phyloP scores from a whole-genome alignment of 306 rosid genomes.

The Astragalus membranaceus region DNA sequence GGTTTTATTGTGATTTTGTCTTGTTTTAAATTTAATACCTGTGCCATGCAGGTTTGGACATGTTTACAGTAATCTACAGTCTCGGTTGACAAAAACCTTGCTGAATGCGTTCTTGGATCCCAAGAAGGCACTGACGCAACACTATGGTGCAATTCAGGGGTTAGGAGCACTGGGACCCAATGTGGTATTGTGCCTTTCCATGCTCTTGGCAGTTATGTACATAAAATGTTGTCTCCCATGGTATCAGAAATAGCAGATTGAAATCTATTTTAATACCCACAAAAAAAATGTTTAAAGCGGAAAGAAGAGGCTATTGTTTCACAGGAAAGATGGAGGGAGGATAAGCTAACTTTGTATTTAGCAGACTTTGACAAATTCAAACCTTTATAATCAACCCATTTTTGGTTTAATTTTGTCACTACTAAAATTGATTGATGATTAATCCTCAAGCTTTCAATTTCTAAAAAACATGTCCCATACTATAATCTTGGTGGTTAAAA shows the following conservation, averaged over 20 bases:
- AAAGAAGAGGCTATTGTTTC: background rate
- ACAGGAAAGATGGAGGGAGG: background rate
- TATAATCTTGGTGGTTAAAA: background rate
- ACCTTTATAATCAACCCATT: background rate
- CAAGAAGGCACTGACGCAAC: conserved; percentile 71
- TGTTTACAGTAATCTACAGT: conserved; percentile 73
- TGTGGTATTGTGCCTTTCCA: conserved; percentile 48
- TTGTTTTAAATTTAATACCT: background rate
- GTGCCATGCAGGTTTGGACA: conserved; percentile 64
- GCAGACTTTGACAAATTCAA: background rate
- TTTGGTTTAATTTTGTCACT: background rate
- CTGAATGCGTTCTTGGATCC: conserved; percentile 85
- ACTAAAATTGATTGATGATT: background rate
- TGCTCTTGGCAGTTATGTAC: conserved; percentile 11
- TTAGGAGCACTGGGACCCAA: conserved; percentile 68
- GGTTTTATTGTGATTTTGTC: background rate
- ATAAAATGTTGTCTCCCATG: background rate
- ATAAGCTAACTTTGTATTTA: background rate
- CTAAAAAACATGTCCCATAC: background rate
- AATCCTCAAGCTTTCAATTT: background rate
- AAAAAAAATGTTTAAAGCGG: background rate
- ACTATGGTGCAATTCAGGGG: conserved; percentile 86
- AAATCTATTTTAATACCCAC: background rate
- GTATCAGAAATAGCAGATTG: background rate
- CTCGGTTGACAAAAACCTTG: conserved; percentile 71